Percentiles rank a stretch among this genome's conserved stretches.
Evolutionary conservation across 345 rosid species (phyloP).

Genomic region (Lumnitzera racemosa): DNA sequence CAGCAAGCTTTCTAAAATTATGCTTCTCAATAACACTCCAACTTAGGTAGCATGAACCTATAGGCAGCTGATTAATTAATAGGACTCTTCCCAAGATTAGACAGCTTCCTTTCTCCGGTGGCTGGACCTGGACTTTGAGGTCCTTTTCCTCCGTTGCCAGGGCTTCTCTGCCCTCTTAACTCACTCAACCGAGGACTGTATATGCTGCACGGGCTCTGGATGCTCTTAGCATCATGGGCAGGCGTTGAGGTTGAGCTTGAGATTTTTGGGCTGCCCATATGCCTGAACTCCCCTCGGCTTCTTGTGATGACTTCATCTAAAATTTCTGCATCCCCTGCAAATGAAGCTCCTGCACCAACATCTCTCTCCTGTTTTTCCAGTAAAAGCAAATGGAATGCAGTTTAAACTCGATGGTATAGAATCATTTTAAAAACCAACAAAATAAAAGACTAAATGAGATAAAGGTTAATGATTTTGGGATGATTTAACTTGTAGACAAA

Average conservation of each 20-base stretch:
- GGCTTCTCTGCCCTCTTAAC: slow-evolving; percentile 60
- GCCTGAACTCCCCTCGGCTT: slow-evolving; percentile 93
- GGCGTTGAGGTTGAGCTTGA: slow-evolving; percentile 73
- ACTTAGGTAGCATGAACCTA: neutral
- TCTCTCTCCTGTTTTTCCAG: slow-evolving; percentile 38
- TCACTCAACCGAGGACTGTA: slow-evolving; percentile 62
- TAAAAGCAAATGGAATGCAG: neutral
- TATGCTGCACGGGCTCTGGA: slow-evolving; percentile 37
- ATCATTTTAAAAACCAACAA: neutral
- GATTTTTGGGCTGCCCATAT: slow-evolving; percentile 57
- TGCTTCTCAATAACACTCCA: too few species aligned
- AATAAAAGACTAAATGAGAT: neutral
- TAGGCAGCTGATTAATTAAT: slow-evolving; percentile 7
- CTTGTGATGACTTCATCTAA: slow-evolving; percentile 81
- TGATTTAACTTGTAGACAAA: neutral
- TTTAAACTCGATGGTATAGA: too few species aligned
- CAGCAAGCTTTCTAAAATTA: too few species aligned
- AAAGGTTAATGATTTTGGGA: neutral
- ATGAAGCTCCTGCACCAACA: slow-evolving; percentile 43
- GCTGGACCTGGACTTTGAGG: slow-evolving; percentile 54
- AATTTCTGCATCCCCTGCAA: slow-evolving; percentile 62
- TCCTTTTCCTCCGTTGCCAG: slow-evolving; percentile 30
- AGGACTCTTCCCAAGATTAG: slow-evolving; percentile 69
- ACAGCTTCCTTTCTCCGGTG: slow-evolving; percentile 28
- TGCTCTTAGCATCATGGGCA: slow-evolving; percentile 26